phyloP scores from a whole-genome alignment of 805 yeast genomes.

The Metschnikowia hibisci region DNA sequence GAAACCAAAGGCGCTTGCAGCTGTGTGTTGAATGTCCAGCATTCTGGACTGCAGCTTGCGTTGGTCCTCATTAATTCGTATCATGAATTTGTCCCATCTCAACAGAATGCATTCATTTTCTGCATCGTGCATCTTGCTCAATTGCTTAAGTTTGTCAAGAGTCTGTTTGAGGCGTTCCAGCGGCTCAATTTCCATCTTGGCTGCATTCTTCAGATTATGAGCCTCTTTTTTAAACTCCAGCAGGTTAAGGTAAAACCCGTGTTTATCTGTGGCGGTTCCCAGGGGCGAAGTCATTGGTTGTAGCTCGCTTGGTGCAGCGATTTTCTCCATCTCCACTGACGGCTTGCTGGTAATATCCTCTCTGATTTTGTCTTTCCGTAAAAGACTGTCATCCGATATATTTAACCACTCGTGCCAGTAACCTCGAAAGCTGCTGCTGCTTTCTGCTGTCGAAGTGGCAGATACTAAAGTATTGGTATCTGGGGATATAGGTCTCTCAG shows the following conservation, averaged over 20 bases:
- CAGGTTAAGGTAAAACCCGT: conserved; percentile 42
- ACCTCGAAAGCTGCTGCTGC: background rate
- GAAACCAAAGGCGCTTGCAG: conserved; percentile 31
- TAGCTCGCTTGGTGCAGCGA: conserved; percentile 7
- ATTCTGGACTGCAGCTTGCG: background rate
- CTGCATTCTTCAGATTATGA: background rate
- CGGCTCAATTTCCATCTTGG: conserved; percentile 1
- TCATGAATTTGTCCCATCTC: conserved; percentile 46
- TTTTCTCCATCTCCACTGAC: conserved; percentile 44
- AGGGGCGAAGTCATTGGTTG: conserved; percentile 3
- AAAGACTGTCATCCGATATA: conserved; percentile 6
- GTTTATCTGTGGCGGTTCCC: conserved; percentile 40
- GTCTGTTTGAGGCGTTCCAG: conserved; percentile 8
- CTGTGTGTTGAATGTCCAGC: conserved; percentile 3
- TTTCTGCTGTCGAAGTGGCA: background rate
- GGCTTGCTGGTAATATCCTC: conserved; percentile 12
- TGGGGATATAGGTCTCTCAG: too few relatives aligned
- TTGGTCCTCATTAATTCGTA: conserved; percentile 24
- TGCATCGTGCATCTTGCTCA: conserved; percentile 44
- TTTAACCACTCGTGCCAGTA: conserved; percentile 13
- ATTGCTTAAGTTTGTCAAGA: conserved; percentile 30
- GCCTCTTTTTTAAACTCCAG: too few relatives aligned
- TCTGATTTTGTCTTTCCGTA: background rate
- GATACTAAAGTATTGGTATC: background rate
- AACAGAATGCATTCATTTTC: conserved; percentile 34